These are phyloP conservation scores for Penicillium sp. DNA, from an alignment of 2,329 filamentous ascomycete genomes.

Conservation along the genomic window DNA sequence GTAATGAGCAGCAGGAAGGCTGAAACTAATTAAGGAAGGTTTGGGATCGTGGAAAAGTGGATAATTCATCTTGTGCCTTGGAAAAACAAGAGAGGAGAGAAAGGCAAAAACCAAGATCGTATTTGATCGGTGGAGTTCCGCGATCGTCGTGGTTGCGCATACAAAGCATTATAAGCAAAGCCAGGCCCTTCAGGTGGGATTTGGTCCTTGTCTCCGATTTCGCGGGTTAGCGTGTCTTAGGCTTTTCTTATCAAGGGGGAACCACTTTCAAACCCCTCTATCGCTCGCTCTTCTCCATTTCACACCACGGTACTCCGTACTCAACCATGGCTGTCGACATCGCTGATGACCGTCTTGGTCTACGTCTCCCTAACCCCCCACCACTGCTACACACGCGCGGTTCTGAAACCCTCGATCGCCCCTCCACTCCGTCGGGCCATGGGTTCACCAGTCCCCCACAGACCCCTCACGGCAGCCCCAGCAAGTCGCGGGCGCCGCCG, in stretches of 20 bases:
- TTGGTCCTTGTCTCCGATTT: background rate
- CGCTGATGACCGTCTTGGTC: slow-evolving; percentile 36
- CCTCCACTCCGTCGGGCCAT: slow-evolving; percentile 45
- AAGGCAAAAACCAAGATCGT: slow-evolving; percentile 2
- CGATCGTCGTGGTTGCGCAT: background rate
- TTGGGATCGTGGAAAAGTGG: slow-evolving; percentile 13
- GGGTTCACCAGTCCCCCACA: slow-evolving; percentile 51
- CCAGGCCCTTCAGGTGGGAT: background rate
- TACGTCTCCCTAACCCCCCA: slow-evolving; percentile 47
- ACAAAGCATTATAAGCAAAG: background rate
- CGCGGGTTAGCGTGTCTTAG: background rate
- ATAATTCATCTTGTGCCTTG: background rate
- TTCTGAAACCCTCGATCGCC: slow-evolving; percentile 48
- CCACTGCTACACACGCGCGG: slow-evolving; percentile 51
- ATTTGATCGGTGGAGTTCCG: slow-evolving; percentile 3
- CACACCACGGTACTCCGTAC: background rate
- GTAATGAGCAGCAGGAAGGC: background rate
- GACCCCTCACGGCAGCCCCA: slow-evolving; percentile 53
- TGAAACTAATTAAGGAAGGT: slow-evolving; percentile 4
- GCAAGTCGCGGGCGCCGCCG: slow-evolving; percentile 50
- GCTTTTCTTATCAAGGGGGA: slow-evolving; percentile 6
- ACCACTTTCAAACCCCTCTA: background rate
- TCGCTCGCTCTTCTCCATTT: slow-evolving; percentile 1
- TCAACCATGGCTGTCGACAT: slow-evolving; percentile 38
- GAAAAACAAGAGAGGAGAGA: background rate